Conservation (phyloP, 306 rosid genomes). For the Citrullus mucosospermus region DNA sequence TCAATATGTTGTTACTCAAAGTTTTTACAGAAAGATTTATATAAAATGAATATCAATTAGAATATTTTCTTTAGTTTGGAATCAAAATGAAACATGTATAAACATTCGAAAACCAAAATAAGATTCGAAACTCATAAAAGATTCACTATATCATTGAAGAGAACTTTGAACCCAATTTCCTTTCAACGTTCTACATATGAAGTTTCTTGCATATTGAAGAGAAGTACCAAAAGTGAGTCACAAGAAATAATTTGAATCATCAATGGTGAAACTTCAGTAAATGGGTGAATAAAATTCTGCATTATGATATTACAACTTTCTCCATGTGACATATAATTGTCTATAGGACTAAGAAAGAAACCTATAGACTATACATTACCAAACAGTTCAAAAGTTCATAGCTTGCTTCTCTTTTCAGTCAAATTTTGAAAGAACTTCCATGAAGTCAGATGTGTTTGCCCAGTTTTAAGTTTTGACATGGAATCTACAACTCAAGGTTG, state of each 20-base stretch:
- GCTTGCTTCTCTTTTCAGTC: neutral
- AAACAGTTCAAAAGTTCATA: constrained; percentile 1
- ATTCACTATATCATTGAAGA: neutral
- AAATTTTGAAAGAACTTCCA: neutral
- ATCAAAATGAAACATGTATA: no score
- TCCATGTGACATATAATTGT: neutral
- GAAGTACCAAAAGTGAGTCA: neutral
- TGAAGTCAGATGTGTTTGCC: constrained; percentile 12
- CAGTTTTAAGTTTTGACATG: constrained; percentile 9
- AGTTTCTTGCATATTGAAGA: neutral
- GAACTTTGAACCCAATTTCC: neutral
- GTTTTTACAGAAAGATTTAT: no score
- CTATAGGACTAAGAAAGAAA: neutral
- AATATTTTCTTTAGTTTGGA: no score
- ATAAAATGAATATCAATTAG: no score
- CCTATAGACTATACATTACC: neutral
- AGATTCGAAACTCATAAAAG: no score
- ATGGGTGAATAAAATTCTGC: neutral
- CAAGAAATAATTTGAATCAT: neutral
- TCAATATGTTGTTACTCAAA: no score
- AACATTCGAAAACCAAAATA: no score
- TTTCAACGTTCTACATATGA: neutral
- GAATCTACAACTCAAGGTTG: constrained; percentile 26
- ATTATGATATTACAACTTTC: neutral
- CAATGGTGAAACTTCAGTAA: neutral